Base-by-base conservation (phyloP, 2,329 filamentous ascomycete genomes). In the Sphaceloma murrayae region DNA sequence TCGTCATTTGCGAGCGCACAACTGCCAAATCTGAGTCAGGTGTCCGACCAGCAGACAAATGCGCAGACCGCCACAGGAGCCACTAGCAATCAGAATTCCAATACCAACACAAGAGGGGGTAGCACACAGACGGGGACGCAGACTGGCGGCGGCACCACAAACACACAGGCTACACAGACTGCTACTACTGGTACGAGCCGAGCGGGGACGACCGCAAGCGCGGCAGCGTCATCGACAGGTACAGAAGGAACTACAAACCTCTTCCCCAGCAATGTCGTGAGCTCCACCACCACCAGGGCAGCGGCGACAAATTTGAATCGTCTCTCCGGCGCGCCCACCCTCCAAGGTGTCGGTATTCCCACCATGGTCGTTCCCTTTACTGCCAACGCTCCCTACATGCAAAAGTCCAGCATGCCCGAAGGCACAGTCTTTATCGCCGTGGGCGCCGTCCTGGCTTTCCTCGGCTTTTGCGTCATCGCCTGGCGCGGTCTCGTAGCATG, bases 391-490 rank as follows among this genome's bases (percentile, higher is more conserved):
- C 87, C 89, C 11, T 98, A 85, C 60, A 94, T 96, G 85, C 81
- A 88, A 58, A 79, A 81, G 56, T 93, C 87, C 1, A 80, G 67
- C 43, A 71, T 88, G 8, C 91, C 91, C 2, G 84, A 96, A 57
- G 91, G 91, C 45, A 95, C 89, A 3, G 82, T 98, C 48, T 98
- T 98, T 67, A 98, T 98, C 56, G 82, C 80, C 16, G 91, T 96
- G 1, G 91, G 91, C 34, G 83, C 87, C 18, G 81, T 86, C 19
- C 75, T 98, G 5, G 91, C 85, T 11, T 81, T 87, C 52, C 77
- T 95, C 51, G 85, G 79, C 8, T 68, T 86, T 6, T 79, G 78
- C n/a, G 77, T 96, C 33, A 72, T 98, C 9, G 72, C 82, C 47
- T 98, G 91, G 91, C 85, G 89, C 49, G 80, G 74, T 40, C 74